phyloP scores from a whole-genome alignment of 768 basidiomycete genomes.

The Sporobolomyces phaffii region DNA sequence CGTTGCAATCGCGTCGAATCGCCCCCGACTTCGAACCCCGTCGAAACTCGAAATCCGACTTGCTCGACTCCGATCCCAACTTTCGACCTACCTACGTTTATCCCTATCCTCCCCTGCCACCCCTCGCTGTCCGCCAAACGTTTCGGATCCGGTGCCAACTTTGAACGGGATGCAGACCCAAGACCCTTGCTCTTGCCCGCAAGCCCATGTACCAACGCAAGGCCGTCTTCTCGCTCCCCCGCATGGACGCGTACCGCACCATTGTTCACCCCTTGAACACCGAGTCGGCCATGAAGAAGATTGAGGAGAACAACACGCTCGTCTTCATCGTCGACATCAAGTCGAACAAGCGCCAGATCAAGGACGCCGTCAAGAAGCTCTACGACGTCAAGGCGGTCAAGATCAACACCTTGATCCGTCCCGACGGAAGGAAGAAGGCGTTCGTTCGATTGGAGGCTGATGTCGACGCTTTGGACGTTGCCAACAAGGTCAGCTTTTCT shows the following conservation, averaged over 20 bases:
- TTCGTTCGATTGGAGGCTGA: conserved; percentile 67
- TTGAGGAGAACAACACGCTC: conserved; percentile 98
- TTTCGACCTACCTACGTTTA: too few relatives aligned
- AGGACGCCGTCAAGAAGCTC: conserved; percentile 98
- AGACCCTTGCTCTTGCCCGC: conserved; percentile 77
- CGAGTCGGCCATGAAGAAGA: conserved; percentile 99
- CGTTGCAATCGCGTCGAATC: too few relatives aligned
- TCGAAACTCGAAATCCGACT: too few relatives aligned
- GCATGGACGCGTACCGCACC: conserved; percentile 95
- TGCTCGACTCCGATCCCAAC: too few relatives aligned
- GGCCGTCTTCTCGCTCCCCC: conserved; percentile 78
- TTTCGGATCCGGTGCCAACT: too few relatives aligned
- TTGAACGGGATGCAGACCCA: conserved; percentile 67
- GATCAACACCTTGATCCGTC: conserved; percentile 96
- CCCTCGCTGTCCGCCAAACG: too few relatives aligned
- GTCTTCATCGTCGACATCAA: conserved; percentile 95
- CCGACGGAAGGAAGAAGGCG: conserved; percentile 99
- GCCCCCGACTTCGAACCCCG: too few relatives aligned
- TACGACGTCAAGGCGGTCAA: conserved; percentile 95
- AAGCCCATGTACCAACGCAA: conserved; percentile 93
- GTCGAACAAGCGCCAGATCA: conserved; percentile 98
- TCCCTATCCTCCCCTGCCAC: too few relatives aligned
- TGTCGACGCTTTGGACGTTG: conserved; percentile 37
- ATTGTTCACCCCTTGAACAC: conserved; percentile 58
- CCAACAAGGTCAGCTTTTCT: conserved; percentile 31